phyloP scores from a whole-genome alignment of 768 basidiomycete species.

The Clitopilus passeckerianus region DNA sequence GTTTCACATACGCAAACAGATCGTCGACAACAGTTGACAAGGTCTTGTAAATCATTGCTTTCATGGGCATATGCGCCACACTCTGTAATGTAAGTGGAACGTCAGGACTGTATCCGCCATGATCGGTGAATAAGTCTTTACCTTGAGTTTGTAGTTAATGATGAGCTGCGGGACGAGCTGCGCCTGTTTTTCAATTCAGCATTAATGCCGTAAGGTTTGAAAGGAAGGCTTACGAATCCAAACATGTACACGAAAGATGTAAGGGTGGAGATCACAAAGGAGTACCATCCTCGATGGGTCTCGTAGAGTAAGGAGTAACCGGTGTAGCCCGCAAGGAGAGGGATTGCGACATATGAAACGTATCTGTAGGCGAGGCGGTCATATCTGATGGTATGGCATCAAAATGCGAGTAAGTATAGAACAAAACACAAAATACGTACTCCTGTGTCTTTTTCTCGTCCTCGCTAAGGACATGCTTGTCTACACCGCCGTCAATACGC shows the following conservation, averaged over 20 bases:
- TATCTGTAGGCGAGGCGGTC: conserved; percentile 93
- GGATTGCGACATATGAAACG: conserved; percentile 86
- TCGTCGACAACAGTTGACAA: conserved; percentile 90
- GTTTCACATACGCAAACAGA: conserved; percentile 69
- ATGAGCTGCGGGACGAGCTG: conserved; percentile 86
- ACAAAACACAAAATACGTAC: conserved; percentile 37
- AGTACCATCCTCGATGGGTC: conserved; percentile 93
- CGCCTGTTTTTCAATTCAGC: conserved; percentile 39
- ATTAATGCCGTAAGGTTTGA: not conserved
- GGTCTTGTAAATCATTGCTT: conserved; percentile 95
- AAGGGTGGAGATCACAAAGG: conserved; percentile 88
- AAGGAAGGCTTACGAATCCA: conserved; percentile 78
- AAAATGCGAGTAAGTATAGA: not conserved
- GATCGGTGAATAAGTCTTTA: conserved; percentile 27
- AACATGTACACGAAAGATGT: conserved; percentile 96
- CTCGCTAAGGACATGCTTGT: conserved; percentile 94
- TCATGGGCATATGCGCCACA: conserved; percentile 98
- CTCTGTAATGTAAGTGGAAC: conserved; percentile 42
- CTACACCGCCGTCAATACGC: conserved; percentile 28
- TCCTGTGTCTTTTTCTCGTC: conserved; percentile 98
- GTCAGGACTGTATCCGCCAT: conserved; percentile 2
- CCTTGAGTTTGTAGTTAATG: conserved; percentile 97
- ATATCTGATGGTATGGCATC: conserved; percentile 43
- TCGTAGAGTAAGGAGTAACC: conserved; percentile 79
- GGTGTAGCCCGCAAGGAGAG: conserved; percentile 71